phyloP scores from a whole-genome alignment of 2,329 filamentous ascomycete genomes.

The Chalaropsis ovoidea region DNA sequence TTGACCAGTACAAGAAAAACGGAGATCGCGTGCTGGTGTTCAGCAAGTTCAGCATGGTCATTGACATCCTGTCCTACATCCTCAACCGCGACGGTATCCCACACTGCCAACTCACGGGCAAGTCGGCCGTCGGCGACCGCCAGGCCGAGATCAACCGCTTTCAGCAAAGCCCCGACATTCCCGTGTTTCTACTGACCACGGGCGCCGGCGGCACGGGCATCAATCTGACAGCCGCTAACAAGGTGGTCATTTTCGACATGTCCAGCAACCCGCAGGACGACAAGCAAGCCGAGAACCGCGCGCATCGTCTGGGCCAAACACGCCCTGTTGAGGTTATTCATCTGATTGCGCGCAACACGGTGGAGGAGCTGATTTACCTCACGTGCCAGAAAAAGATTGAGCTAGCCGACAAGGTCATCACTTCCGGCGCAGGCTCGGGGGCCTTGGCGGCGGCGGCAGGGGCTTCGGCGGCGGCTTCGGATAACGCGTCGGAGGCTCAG shows the following conservation, averaged over 20 bases:
- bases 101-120: slow-evolving; percentile 80
- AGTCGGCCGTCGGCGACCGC: slow-evolving; percentile 68
- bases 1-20: slow-evolving; percentile 61
- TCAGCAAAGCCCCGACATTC: slow-evolving; percentile 62
- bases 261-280: slow-evolving; percentile 98
- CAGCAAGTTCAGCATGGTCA: slow-evolving; percentile 82
- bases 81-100: slow-evolving; percentile 61
- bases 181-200: slow-evolving; percentile 86
- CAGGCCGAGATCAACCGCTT: slow-evolving; percentile 85
- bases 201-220: slow-evolving; percentile 94
- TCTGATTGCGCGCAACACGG: slow-evolving; percentile 67
- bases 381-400: slow-evolving; percentile 88
- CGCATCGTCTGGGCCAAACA: slow-evolving; percentile 86
- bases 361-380: slow-evolving; percentile 88
- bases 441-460: slow-evolving; percentile 40
- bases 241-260: slow-evolving; percentile 93
- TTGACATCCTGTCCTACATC: slow-evolving; percentile 80
- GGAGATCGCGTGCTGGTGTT: slow-evolving; percentile 86
- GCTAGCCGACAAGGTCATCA: slow-evolving; percentile 57
- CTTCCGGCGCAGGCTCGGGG: slow-evolving; percentile 50
- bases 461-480: background rate
- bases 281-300: slow-evolving; percentile 94
- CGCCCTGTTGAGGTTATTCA: slow-evolving; percentile 82
- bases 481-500: slow-evolving; percentile 11
- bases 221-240: slow-evolving; percentile 91